Conservation (phyloP, 1,284 basidiomycete species). For the Porogramme epimiltina region DNA sequence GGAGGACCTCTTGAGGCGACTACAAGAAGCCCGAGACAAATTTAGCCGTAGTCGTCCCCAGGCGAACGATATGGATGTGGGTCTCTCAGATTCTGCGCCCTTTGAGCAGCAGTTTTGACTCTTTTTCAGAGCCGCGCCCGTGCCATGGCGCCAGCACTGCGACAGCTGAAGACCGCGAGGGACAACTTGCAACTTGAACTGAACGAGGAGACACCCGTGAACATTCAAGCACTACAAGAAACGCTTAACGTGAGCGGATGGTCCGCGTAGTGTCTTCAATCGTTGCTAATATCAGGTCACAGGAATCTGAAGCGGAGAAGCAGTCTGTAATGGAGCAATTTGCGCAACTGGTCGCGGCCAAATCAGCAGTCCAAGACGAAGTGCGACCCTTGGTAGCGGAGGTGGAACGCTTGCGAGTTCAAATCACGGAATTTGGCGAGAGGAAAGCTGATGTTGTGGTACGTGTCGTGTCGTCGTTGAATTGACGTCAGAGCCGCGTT, state of each 20-base stretch:
- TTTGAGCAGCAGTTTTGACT: no score
- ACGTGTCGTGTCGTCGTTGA: background rate
- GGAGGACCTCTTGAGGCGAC: constrained; percentile 3
- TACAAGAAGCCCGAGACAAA: constrained; percentile 7
- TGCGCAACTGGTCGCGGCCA: constrained; percentile 40
- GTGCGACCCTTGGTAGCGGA: no score
- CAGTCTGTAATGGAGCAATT: constrained; percentile 51
- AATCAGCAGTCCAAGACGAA: constrained; percentile 45
- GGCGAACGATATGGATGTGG: no score
- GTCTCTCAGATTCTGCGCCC: no score
- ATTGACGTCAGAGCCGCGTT: background rate
- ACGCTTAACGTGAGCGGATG: constrained; percentile 47
- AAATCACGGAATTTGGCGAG: constrained; percentile 51
- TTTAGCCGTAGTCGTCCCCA: no score
- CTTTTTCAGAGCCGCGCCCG: no score
- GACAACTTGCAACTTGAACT: constrained; percentile 57
- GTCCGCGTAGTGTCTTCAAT: no score
- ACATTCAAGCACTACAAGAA: constrained; percentile 66
- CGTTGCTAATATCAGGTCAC: background rate
- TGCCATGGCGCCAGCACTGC: no score
- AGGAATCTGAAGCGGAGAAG: constrained; percentile 63
- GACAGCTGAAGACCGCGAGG: constrained; percentile 33
- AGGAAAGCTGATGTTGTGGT: constrained; percentile 43
- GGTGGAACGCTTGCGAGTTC: constrained; percentile 21
- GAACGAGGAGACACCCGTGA: constrained; percentile 75